phyloP scores from a whole-genome alignment of 805 yeast genomes.

The Cyberlindnera petersonii region DNA sequence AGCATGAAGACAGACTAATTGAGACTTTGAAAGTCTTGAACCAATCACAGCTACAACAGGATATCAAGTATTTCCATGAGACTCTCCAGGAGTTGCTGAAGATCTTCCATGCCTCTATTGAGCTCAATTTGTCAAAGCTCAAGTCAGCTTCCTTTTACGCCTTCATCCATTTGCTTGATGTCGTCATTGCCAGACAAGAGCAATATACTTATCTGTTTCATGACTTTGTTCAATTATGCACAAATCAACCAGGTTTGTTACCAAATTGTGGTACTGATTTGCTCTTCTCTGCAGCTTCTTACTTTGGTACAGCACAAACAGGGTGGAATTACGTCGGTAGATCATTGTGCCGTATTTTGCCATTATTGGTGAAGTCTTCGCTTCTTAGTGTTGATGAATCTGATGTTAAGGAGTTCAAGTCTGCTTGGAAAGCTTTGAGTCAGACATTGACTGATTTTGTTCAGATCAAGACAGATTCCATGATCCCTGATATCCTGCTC shows the following conservation, averaged over 20 bases:
- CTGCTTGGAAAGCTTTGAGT: slow-evolving; percentile 30
- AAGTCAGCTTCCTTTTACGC: slow-evolving; percentile 45
- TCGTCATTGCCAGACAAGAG: slow-evolving; percentile 61
- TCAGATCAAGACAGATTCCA: slow-evolving; percentile 39
- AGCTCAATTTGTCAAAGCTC: slow-evolving; percentile 24
- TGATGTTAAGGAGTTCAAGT: slow-evolving; percentile 25
- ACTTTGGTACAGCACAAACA: slow-evolving; percentile 45
- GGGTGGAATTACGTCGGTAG: slow-evolving; percentile 64
- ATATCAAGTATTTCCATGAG: slow-evolving; percentile 59
- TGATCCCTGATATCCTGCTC: slow-evolving; percentile 59
- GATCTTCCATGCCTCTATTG: slow-evolving; percentile 30
- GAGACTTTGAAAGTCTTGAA: slow-evolving; percentile 46
- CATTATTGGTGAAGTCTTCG: slow-evolving; percentile 45
- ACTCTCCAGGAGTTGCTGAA: slow-evolving; percentile 40
- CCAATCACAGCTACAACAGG: slow-evolving; percentile 48
- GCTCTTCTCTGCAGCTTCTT: slow-evolving; percentile 41
- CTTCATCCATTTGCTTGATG: slow-evolving; percentile 56
- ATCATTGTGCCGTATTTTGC: slow-evolving; percentile 57
- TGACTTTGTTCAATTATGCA: slow-evolving; percentile 37
- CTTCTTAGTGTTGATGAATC: slow-evolving; percentile 24
- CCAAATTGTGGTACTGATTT: slow-evolving; percentile 52
- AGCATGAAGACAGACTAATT: slow-evolving; percentile 43
- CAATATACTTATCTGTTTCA: slow-evolving; percentile 57
- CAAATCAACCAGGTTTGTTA: slow-evolving; percentile 26
- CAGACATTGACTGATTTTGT: slow-evolving; percentile 41